A percentile compares a stretch with the other conserved stretches of the same genome.
Evolutionary conservation across 73 alveolate genomes (phyloP).

Genomic region (Symbiodinium pilosum): DNA sequence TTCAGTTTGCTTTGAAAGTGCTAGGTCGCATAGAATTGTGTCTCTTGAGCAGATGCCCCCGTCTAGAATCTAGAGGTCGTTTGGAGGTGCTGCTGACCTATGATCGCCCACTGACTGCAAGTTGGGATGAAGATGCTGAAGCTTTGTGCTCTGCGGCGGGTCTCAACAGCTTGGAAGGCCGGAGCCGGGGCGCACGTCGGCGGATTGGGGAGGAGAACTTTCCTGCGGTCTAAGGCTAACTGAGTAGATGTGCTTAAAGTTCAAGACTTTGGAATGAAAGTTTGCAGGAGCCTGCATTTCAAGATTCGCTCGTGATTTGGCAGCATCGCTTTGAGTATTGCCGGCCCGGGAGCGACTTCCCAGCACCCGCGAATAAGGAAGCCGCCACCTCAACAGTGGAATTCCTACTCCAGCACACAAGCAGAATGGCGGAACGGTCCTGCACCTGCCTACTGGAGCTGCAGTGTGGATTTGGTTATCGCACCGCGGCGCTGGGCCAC

Average conservation of each 20-base stretch:
- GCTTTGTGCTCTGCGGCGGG: not conserved
- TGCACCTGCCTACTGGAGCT: not conserved
- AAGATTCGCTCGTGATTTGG: not conserved
- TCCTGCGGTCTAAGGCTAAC: no score
- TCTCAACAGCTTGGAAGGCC: conserved; percentile 2
- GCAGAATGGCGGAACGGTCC: not conserved
- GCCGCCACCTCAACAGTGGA: not conserved
- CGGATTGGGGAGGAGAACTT: not conserved
- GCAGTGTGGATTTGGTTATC: not conserved
- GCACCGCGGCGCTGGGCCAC: not conserved
- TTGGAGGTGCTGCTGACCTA: conserved; percentile 4
- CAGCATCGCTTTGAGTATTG: not conserved
- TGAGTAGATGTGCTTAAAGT: no score
- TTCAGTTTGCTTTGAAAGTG: not conserved
- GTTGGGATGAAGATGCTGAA: not conserved
- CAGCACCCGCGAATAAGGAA: not conserved
- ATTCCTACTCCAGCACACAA: not conserved
- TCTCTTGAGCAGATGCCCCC: not conserved
- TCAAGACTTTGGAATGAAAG: not conserved
- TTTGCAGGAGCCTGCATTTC: not conserved
- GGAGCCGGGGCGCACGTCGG: not conserved
- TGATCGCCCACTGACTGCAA: not conserved
- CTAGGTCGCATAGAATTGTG: not conserved
- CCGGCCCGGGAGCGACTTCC: not conserved
- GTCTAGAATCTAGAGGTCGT: not conserved